Evolutionary conservation across 768 basidiomycete species (phyloP).

Genomic region (Psilocybe cubensis): DNA sequence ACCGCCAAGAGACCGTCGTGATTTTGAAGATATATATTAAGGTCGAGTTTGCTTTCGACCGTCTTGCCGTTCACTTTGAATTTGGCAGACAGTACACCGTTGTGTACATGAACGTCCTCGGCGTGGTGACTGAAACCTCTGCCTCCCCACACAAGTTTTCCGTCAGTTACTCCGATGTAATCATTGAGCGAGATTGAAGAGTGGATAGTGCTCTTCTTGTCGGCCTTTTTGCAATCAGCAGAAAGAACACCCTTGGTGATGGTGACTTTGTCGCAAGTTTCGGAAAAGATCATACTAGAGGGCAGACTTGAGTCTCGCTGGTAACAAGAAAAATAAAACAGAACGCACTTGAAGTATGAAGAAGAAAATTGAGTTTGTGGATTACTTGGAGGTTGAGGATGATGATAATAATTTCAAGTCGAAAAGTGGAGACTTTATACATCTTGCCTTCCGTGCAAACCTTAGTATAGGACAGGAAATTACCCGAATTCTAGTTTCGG

Average conservation of each 20-base stretch:
- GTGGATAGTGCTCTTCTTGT: slow-evolving; percentile 16
- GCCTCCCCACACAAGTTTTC: slow-evolving; percentile 18
- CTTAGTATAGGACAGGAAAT: too few species aligned
- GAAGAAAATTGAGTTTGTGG: too few species aligned
- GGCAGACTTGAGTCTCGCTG: neutral
- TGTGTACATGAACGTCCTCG: slow-evolving; percentile 15
- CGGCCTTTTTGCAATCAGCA: slow-evolving; percentile 19
- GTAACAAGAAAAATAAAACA: neutral
- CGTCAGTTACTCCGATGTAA: slow-evolving; percentile 20
- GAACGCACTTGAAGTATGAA: neutral
- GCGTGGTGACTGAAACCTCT: slow-evolving; percentile 20
- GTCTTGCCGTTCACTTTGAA: slow-evolving; percentile 16
- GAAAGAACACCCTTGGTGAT: slow-evolving; percentile 20
- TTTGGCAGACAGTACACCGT: slow-evolving; percentile 17
- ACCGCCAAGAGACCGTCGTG: slow-evolving; percentile 14
- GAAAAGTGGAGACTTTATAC: too few species aligned
- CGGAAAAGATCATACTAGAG: slow-evolving; percentile 17
- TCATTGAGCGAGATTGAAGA: slow-evolving; percentile 21
- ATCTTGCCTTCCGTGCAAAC: too few species aligned
- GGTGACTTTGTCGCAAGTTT: slow-evolving; percentile 17
- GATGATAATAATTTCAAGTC: too few species aligned
- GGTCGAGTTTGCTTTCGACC: slow-evolving; percentile 19
- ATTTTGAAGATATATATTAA: slow-evolving; percentile 14
- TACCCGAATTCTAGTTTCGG: too few species aligned
- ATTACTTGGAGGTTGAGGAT: too few species aligned